Evolutionary conservation across 495 filamentous ascomycete genomes (phyloP), one percentile per base, ranked within the genome.

Genomic region (Xylaria cubensis): DNA sequence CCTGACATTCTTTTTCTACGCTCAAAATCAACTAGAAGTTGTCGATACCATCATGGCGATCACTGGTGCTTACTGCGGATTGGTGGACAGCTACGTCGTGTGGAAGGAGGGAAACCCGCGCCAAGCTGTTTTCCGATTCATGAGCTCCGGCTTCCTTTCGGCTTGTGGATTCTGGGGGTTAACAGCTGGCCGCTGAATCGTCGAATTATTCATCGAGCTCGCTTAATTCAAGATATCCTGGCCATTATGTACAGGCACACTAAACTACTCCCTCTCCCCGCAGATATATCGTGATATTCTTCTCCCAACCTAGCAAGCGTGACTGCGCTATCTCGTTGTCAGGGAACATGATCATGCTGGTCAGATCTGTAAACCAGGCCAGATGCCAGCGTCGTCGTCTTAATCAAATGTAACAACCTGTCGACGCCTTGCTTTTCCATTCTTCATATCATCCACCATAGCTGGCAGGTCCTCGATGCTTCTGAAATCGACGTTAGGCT

Each of bases 1-100:
- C 19, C 42, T 78, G 29, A 64, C 76, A 19, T 75, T 77, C 62
- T 48, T 73, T n/a, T 80, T 80, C 72, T 82, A 82, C 70, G 73
- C 70, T 32, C 71, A 72, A n/a, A 67, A 71, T 5, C 76, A 80
- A 67, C 69, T 79, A 4, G 71, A 58, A 0, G 79, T 73, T 48
- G 72, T 81, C 41, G 81, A 83, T 72, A 80, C 79, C 59, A 51
- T 80, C 56, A 64, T 83, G 74, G 74, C 76, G 10, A 68, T 82
- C 29, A 73, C 74, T 17, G 78, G 77, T 1, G 65, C 67, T 15
- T 81, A 80, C 66, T 70, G 72, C 41, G 80, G 81, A 26, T 15
- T 79, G 4, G 73, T 80, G 15, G 81, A 83, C 70, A 68, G 77
- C 59, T 79, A 77, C 36, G 69, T 81, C n/a, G 74, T 81, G 10